Percentiles rank a stretch among this genome's conserved stretches.
These are phyloP conservation scores for Moniliophthora roreri DNA, from an alignment of 1,284 basidiomycete species.

Conservation along the genomic window DNA sequence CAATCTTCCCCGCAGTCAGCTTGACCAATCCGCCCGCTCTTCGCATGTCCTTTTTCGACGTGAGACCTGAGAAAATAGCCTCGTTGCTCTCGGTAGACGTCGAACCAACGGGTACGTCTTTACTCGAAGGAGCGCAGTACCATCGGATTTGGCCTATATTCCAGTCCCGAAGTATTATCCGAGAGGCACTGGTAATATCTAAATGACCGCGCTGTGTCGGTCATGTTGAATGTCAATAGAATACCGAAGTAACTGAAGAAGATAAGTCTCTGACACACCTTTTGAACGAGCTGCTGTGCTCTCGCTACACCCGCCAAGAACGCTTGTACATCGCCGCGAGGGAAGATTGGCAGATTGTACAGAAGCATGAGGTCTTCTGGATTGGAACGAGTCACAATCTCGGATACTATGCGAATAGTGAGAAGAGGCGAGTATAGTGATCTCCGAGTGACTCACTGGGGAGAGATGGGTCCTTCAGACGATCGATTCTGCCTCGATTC, in stretches of 20 bases:
- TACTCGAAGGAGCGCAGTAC: slow-evolving; percentile 65
- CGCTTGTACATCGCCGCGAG: slow-evolving; percentile 65
- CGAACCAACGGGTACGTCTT: slow-evolving; percentile 22
- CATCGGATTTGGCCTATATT: slow-evolving; percentile 77
- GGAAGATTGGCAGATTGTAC: slow-evolving; percentile 86
- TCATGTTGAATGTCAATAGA: slow-evolving; percentile 2
- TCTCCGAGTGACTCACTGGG: slow-evolving; percentile 52
- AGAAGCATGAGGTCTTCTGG: slow-evolving; percentile 86
- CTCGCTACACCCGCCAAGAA: slow-evolving; percentile 88
- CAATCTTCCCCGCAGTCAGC: neutral
- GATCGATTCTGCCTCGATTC: slow-evolving; percentile 85
- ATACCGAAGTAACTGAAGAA: no score
- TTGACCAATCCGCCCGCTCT: slow-evolving; percentile 48
- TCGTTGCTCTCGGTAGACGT: slow-evolving; percentile 36
- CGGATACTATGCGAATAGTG: slow-evolving; percentile 48
- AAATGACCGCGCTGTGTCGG: slow-evolving; percentile 64
- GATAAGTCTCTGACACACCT: slow-evolving; percentile 49
- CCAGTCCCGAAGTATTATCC: slow-evolving; percentile 91
- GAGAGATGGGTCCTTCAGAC: slow-evolving; percentile 81
- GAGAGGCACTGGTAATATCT: slow-evolving; percentile 81
- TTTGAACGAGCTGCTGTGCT: slow-evolving; percentile 78
- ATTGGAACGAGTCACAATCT: slow-evolving; percentile 74
- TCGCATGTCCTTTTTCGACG: slow-evolving; percentile 63
- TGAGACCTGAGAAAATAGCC: slow-evolving; percentile 45
- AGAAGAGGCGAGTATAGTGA: slow-evolving; percentile 3